Evolutionary conservation across 2,329 filamentous ascomycete genomes (phyloP).

Genomic region (Nemania sp.): DNA sequence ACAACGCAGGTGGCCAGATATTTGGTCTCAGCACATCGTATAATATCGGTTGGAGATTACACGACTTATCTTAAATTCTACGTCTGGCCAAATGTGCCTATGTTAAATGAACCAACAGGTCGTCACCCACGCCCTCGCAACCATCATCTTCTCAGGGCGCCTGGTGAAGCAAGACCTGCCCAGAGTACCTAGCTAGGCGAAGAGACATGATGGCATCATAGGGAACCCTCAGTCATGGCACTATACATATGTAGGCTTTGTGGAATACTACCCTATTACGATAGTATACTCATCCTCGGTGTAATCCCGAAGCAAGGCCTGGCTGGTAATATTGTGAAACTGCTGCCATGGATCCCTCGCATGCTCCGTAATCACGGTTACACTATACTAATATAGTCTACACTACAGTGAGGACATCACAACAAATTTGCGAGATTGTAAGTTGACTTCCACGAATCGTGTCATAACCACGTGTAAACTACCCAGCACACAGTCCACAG

Average conservation of each 20-base stretch:
- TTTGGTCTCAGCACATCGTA: constrained; percentile 5
- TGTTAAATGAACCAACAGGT: too few species aligned
- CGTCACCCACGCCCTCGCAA: too few species aligned
- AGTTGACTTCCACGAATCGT: neutral
- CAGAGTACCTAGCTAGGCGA: neutral
- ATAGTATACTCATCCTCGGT: constrained; percentile 1
- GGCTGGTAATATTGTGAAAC: constrained; percentile 17
- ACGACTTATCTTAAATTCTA: too few species aligned
- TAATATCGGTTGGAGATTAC: neutral
- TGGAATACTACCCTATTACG: neutral
- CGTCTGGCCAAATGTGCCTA: neutral
- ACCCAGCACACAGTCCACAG: constrained; percentile 1
- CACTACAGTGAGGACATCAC: too few species aligned
- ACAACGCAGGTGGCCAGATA: constrained; percentile 7
- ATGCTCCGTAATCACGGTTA: neutral
- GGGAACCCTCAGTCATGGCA: too few species aligned
- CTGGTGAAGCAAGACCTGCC: neutral
- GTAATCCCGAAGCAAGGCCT: constrained; percentile 14
- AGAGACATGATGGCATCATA: too few species aligned
- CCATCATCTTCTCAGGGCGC: neutral
- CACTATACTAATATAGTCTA: too few species aligned
- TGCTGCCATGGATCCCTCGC: constrained; percentile 12
- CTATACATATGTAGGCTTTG: too few species aligned
- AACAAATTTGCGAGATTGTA: constrained; percentile 15
- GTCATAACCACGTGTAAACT: constrained; percentile 8